Conservation (phyloP, 2,329 filamentous ascomycete species). For the Exserohilum rostratum region DNA sequence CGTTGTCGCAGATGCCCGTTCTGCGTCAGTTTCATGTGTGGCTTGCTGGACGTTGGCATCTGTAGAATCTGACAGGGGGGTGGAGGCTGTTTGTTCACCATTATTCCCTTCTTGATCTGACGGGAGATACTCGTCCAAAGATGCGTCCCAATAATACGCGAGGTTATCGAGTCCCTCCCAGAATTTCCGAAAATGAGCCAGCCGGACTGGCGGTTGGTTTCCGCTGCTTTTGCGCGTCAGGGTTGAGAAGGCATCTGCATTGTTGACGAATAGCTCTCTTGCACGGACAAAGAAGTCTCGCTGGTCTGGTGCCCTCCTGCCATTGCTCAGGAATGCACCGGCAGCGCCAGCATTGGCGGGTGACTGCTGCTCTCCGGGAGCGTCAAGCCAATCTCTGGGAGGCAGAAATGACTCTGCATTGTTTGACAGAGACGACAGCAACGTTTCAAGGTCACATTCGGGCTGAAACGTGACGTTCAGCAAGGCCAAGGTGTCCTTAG, state of each 20-base stretch:
- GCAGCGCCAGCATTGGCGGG: conserved; percentile 30
- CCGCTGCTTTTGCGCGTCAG: conserved; percentile 57
- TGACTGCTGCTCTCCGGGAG: conserved; percentile 36
- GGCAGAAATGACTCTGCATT: conserved; percentile 49
- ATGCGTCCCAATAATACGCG: conserved; percentile 68
- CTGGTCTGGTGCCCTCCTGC: conserved; percentile 54
- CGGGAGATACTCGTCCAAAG: conserved; percentile 61
- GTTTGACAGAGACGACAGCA: conserved; percentile 42
- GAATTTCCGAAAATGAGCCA: conserved; percentile 65
- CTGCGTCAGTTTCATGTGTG: conserved; percentile 16
- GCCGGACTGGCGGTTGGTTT: conserved; percentile 54
- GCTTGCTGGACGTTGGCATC: conserved; percentile 9
- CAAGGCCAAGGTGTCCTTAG: conserved; percentile 45
- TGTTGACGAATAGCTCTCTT: conserved; percentile 60
- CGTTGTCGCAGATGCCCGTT: conserved; percentile 15
- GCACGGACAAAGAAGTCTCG: conserved; percentile 57
- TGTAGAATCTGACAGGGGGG: conserved; percentile 2
- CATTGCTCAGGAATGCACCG: conserved; percentile 53
- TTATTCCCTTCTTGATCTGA: conserved; percentile 23
- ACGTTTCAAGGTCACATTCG: conserved; percentile 48
- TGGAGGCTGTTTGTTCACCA: conserved; percentile 5
- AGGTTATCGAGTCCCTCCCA: conserved; percentile 65
- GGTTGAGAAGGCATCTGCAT: conserved; percentile 64
- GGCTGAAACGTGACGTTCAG: conserved; percentile 52
- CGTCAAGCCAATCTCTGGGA: conserved; percentile 43